Evolutionary conservation across 768 basidiomycete species (phyloP), one percentile per base, ranked within the genome.

Genomic region (Calocybe gangraenosa): DNA sequence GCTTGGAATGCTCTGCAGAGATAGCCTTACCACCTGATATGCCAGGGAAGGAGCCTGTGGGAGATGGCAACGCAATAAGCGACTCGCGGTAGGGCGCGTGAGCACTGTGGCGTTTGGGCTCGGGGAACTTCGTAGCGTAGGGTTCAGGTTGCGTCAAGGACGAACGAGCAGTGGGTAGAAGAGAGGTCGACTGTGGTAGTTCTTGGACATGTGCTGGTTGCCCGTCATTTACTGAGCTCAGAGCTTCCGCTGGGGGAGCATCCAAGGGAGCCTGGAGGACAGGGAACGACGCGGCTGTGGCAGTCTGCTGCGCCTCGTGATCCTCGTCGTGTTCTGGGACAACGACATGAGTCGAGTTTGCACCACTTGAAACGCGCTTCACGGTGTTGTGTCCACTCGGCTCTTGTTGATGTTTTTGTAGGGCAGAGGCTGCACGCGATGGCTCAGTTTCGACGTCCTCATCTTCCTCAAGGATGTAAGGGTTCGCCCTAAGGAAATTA

Each of bases 391-490:
- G 38, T 19, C 32, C 44, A 22, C 42, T 50, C 15, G 48, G 37
- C 13, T 25, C 9, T 17, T 50, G 23, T 38, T 23, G 13, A 23
- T 49, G 41, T 21, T 42, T 23, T 5, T 28, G 25, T 28, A 23
- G 23, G 21, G 28, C 28, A 13, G 40, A 28, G 13, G 59, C 48
- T 35, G 53, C 49, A n/a, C 57, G 49, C 36, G 51, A 48, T 42
- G 47, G 50, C 20, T 62, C 58, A 10, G 51, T 53, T 21, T 64
- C 71, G 14, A 69, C 75, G 0, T 74, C 75, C 50, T 87, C 87
- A 13, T 86, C 83, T 51, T 85, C 85, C 58, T 89, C 86, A 15
- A 77, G 68, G 19, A 87, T 87, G 51, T 78, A 70, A 13, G 81
- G 75, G 54, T 85, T 80, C 2, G 67, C 66, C 38, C 75, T 64